phyloP scores from a whole-genome alignment of 129 eudicot species.

The Artemisia tridentata region DNA sequence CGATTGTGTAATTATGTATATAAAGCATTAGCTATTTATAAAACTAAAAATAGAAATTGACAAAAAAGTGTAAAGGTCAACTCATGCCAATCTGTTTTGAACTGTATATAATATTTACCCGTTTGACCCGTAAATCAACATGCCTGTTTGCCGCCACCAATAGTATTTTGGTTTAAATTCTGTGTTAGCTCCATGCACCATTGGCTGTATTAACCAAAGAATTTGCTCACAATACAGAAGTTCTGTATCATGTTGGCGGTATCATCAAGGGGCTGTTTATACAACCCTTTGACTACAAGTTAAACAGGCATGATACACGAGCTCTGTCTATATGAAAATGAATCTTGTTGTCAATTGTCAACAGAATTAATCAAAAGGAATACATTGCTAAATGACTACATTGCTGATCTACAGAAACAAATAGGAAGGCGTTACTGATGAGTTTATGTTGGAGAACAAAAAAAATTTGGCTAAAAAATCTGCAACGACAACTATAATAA shows the following conservation, averaged over 20 bases:
- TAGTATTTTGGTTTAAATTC: background rate
- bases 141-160: background rate
- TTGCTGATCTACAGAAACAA: too few species aligned
- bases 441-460: too few species aligned
- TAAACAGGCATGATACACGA: background rate
- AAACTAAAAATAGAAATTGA: background rate
- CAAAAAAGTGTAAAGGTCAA: background rate
- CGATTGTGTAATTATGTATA: background rate
- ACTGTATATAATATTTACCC: too few species aligned
- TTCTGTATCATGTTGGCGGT: too few species aligned
- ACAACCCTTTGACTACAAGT: background rate
- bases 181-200: background rate
- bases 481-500: too few species aligned
- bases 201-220: background rate
- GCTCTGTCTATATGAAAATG: background rate
- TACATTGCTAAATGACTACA: too few species aligned
- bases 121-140: background rate
- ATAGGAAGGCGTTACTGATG: too few species aligned
- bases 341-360: background rate
- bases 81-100: background rate
- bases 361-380: too few species aligned
- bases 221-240: background rate
- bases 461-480: too few species aligned
- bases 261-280: too few species aligned
- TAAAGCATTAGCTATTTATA: background rate